Percentiles rank a stretch among this genome's conserved stretches.
Evolutionary conservation across 371 early-diverging fungal species (phyloP).

Genomic region (Mortierella sp.): DNA sequence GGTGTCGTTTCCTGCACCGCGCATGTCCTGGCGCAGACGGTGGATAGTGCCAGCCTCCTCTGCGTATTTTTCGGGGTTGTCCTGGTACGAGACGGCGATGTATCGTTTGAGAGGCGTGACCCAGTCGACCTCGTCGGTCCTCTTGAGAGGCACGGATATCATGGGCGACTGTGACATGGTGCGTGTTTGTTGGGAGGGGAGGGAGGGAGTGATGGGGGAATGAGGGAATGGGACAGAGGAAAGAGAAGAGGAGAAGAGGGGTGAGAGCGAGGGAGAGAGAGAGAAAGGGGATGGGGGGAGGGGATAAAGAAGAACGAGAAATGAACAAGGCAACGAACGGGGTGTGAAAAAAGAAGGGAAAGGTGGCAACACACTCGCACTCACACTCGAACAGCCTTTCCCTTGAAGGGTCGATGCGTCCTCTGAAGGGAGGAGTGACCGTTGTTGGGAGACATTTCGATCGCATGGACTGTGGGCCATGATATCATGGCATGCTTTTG

Average conservation of each 20-base stretch:
- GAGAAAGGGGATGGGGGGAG: background rate
- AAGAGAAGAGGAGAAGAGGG: background rate
- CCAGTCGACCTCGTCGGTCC: constrained; percentile 94
- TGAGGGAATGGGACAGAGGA: background rate
- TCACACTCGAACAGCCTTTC: background rate
- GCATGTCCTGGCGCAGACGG: constrained; percentile 94
- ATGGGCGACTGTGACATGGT: constrained; percentile 56
- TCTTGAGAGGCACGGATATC: constrained; percentile 75
- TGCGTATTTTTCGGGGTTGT: constrained; percentile 91
- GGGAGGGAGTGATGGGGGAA: background rate
- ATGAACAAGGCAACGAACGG: constrained; percentile 8
- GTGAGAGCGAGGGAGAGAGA: background rate
- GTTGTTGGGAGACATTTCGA: background rate
- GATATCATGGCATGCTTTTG: background rate
- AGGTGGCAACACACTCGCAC: background rate
- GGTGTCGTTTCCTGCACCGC: constrained; percentile 92
- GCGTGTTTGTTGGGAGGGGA: background rate
- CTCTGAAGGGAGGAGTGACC: background rate
- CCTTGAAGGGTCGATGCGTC: background rate
- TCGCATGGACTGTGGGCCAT: background rate
- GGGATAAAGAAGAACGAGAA: background rate
- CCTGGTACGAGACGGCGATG: constrained; percentile 88
- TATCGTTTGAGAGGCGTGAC: constrained; percentile 83
- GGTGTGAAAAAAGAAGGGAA: constrained; percentile 3
- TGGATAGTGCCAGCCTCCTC: constrained; percentile 88